These are phyloP conservation scores for Picea sitchensis DNA, from an alignment of 75 land plant genomes.

Conservation along the genomic window DNA sequence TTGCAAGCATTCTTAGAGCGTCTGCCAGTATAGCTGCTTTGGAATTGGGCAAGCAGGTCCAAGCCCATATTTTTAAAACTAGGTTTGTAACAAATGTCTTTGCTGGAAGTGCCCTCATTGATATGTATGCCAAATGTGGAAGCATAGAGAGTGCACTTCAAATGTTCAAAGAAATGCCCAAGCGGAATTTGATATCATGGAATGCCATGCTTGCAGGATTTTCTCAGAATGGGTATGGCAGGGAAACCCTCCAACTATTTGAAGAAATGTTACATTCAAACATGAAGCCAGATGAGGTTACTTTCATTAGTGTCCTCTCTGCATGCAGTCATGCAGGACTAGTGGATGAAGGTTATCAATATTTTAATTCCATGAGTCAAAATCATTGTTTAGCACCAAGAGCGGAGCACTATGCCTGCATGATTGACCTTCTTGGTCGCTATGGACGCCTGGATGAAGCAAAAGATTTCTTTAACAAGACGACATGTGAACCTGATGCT, in stretches of 20 bases:
- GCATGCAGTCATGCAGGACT: not conserved
- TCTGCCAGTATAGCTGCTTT: too few species aligned
- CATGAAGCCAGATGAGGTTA: not conserved
- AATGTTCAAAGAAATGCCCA: too few species aligned
- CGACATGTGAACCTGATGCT: conserved; percentile 2
- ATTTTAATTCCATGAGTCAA: conserved; percentile 9
- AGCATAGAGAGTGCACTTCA: too few species aligned
- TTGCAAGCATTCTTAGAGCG: not conserved
- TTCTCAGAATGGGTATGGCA: not conserved
- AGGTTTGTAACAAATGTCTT: too few species aligned
- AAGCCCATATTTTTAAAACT: too few species aligned
- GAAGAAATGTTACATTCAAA: not conserved
- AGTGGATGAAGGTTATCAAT: not conserved
- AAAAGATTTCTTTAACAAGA: not conserved
- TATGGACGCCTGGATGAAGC: conserved; percentile 10
- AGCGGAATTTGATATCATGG: too few species aligned
- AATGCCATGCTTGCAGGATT: not conserved
- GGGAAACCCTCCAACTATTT: not conserved
- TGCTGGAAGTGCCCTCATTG: too few species aligned
- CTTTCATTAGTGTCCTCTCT: not conserved
- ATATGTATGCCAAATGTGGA: too few species aligned
- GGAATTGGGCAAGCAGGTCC: too few species aligned
- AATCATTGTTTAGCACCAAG: not conserved
- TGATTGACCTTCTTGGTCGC: conserved; percentile 14
- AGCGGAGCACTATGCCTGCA: not conserved